Base-by-base conservation (phyloP, 2,329 filamentous ascomycete species). In the Stagonosporopsis chrysanthemi region DNA sequence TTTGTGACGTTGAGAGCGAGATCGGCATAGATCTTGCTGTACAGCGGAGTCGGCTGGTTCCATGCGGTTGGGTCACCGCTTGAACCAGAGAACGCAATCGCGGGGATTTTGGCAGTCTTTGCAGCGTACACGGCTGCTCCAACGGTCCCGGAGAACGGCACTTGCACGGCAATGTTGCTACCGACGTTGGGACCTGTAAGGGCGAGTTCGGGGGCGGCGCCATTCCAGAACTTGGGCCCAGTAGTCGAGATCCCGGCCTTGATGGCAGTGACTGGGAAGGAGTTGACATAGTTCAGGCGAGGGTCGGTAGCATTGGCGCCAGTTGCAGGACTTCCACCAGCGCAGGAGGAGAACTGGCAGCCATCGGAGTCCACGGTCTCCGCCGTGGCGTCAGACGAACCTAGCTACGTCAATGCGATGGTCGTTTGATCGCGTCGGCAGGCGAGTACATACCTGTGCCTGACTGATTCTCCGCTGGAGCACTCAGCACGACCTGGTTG, bases 271-370 rank as follows among this genome's bases (percentile, higher is more conserved):
- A 86, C 67, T 0, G 88, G 88, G 75, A 79, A 90, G 0, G 86
- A 88, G 78, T 91, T 91, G 56, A 91, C 88, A 80, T 88, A 91
- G 80, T 90, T 88, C 42, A 90, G 80, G 5, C 84, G 82, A 0
- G 84, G 79, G 57, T 84, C 79, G 0, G 82, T 82, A 9, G 78
- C 74, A 67, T 90, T 88, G 63, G 75, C 73, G 36, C 88, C 88
- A 15, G 80, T 79, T 1, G 86, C 77, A 1, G 83, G 82, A 65
- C 82, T 85, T 63, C 81, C 79, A 9, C 81, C 75, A 0, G 85
- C 79, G 68, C 89, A 91, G 68, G 83, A 87, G 79, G 84, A 69
- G 83, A 69, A 74, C 83, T 90, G 75, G 69, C 89, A 91, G 0
- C 84, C 70, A 50, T 72, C 65, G 0, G 75, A 56, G 2, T 71